phyloP scores from a whole-genome alignment of 805 yeast species.

The Naumovozyma castellii region DNA sequence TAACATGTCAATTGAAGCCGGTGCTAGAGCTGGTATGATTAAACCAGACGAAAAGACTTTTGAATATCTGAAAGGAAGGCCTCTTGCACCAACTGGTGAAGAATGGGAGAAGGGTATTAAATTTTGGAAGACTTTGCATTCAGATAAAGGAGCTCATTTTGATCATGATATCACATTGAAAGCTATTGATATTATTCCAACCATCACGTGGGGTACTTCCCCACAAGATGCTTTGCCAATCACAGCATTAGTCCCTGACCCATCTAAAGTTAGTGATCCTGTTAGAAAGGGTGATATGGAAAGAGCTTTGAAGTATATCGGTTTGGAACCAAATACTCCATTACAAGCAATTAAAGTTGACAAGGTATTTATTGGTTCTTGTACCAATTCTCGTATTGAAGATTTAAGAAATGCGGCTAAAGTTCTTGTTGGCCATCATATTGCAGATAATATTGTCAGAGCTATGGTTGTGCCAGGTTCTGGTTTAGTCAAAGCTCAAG shows the following conservation, averaged over 20 bases:
- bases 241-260: slow-evolving; percentile 85
- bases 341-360: slow-evolving; percentile 68
- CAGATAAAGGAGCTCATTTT: slow-evolving; percentile 85
- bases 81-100: slow-evolving; percentile 85
- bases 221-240: slow-evolving; percentile 98
- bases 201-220: slow-evolving; percentile 98
- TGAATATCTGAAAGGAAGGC: slow-evolving; percentile 84
- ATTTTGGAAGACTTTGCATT: slow-evolving; percentile 82
- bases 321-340: slow-evolving; percentile 74
- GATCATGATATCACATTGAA: slow-evolving; percentile 75
- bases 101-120: slow-evolving; percentile 91
- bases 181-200: slow-evolving; percentile 83
- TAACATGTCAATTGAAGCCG: slow-evolving; percentile 98
- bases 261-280: slow-evolving; percentile 61
- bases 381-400: slow-evolving; percentile 96
- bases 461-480: slow-evolving; percentile 97
- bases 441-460: slow-evolving; percentile 69
- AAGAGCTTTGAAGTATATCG: slow-evolving; percentile 89
- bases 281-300: slow-evolving; percentile 75
- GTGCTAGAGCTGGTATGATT: slow-evolving; percentile 99
- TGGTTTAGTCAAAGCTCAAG: slow-evolving; percentile 86
- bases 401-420: slow-evolving; percentile 92
- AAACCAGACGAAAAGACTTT: slow-evolving; percentile 87
- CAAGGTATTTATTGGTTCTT: slow-evolving; percentile 94
- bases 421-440: slow-evolving; percentile 81